Percentiles rank a stretch among this genome's conserved stretches.
Conservation (phyloP, 192 early-diverging fungal species). For the Phlyctochytrium bullatum region DNA sequence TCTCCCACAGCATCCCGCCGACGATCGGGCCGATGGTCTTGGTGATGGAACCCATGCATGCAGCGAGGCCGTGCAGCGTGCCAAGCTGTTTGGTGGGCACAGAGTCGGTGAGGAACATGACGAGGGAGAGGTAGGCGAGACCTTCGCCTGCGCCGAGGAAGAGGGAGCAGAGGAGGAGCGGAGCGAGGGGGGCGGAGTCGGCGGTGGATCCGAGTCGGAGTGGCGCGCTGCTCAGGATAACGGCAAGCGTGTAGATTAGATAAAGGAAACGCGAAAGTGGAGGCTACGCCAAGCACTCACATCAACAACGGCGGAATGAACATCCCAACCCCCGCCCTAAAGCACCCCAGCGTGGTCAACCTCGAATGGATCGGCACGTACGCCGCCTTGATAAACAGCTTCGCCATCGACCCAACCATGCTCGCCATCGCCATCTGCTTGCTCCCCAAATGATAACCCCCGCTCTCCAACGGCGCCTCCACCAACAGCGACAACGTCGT, state of each 20-base stretch:
- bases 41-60: constrained; percentile 30
- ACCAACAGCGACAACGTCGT: constrained; percentile 38
- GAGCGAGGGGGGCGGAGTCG: not conserved
- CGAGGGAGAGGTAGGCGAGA: constrained; percentile 32
- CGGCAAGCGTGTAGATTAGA: not conserved
- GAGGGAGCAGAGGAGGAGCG: constrained; percentile 16
- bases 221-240: not conserved
- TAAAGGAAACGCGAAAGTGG: not conserved
- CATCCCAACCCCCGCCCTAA: constrained; percentile 24
- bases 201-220: not conserved
- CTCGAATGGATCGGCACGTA: constrained; percentile 30
- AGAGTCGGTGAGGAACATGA: constrained; percentile 40
- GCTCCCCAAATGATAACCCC: constrained; percentile 31
- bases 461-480: constrained; percentile 17
- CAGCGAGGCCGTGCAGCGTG: constrained; percentile 38
- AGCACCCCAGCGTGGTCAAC: constrained; percentile 32
- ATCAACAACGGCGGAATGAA: constrained; percentile 33
- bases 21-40: constrained; percentile 32
- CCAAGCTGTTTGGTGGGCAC: constrained; percentile 33
- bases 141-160: constrained; percentile 37
- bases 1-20: constrained; percentile 25
- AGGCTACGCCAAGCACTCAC: constrained; percentile 4
- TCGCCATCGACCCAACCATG: constrained; percentile 25
- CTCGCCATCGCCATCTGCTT: constrained; percentile 23
- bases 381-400: constrained; percentile 34